Evolutionary conservation across 768 basidiomycete species (phyloP).

Genomic region (Crepidotus variabilis): DNA sequence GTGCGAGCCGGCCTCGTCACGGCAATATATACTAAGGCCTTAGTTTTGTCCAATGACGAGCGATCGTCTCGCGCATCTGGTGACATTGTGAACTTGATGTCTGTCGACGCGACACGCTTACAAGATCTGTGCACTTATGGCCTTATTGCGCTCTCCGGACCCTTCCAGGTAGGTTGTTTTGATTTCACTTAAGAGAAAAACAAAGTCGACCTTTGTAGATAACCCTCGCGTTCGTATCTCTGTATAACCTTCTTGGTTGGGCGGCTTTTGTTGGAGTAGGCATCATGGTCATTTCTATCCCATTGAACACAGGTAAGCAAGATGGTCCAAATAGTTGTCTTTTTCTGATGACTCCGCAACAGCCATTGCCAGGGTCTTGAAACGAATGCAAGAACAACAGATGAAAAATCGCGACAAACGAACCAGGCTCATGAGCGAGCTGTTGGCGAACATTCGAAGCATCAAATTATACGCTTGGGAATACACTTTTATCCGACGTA

Average conservation of each 20-base stretch:
- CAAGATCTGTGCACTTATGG: conserved; percentile 84
- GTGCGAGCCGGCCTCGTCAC: conserved; percentile 86
- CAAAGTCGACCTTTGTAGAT: conserved; percentile 43
- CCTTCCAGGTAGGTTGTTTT: conserved; percentile 60
- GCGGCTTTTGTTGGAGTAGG: conserved; percentile 86
- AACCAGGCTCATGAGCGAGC: conserved; percentile 86
- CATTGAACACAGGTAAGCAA: conserved; percentile 56
- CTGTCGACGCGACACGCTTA: conserved; percentile 75
- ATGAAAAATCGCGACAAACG: conserved; percentile 92
- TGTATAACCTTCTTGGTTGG: conserved; percentile 91
- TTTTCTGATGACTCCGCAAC: conserved; percentile 1
- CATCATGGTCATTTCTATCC: conserved; percentile 82
- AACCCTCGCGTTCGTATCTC: conserved; percentile 80
- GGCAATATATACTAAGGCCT: conserved; percentile 80
- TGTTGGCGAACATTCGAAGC: conserved; percentile 89
- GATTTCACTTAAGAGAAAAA: background rate
- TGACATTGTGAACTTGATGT: conserved; percentile 94
- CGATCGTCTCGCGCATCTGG: conserved; percentile 70
- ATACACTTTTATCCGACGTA: conserved; percentile 76
- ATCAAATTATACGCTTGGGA: conserved; percentile 97
- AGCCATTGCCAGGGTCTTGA: conserved; percentile 66
- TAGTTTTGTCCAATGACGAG: conserved; percentile 85
- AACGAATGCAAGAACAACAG: conserved; percentile 78
- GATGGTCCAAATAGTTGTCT: background rate
- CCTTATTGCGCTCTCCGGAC: conserved; percentile 80